These are phyloP conservation scores for Xylaria sp. DNA, from an alignment of 2,329 filamentous ascomycete genomes.

Conservation along the genomic window DNA sequence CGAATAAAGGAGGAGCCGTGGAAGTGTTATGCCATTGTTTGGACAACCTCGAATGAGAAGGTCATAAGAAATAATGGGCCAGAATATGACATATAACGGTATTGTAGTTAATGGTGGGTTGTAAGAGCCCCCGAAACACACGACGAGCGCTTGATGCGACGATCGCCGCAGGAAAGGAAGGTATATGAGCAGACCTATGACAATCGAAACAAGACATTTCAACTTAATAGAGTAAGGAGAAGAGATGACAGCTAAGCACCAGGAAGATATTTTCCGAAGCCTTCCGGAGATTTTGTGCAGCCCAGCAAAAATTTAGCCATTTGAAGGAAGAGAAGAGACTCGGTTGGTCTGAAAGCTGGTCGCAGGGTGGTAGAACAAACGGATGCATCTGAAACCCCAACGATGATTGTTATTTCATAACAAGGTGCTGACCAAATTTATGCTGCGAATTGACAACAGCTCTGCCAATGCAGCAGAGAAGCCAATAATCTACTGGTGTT, in stretches of 20 bases:
- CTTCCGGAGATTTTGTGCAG: neutral
- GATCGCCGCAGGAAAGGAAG: constrained; percentile 24
- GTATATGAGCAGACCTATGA: constrained; percentile 22
- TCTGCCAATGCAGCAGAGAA: neutral
- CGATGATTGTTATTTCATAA: neutral
- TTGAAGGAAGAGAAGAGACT: neutral
- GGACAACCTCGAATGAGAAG: constrained; percentile 27
- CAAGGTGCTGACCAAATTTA: neutral
- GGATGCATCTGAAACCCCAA: constrained; percentile 34
- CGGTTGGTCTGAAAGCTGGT: constrained; percentile 15
- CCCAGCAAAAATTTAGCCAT: neutral
- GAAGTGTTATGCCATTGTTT: constrained; percentile 18
- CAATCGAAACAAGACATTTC: constrained; percentile 5
- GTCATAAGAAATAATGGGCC: neutral
- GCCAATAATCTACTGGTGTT: neutral
- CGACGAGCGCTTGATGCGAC: constrained; percentile 32
- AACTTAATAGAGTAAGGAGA: neutral
- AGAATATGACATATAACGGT: neutral
- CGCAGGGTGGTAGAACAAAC: constrained; percentile 19
- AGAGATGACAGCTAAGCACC: neutral
- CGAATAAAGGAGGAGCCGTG: neutral
- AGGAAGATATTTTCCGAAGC: neutral
- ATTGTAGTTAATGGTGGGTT: neutral
- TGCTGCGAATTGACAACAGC: neutral
- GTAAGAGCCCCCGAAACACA: constrained; percentile 18